Percentiles rank a stretch among this genome's conserved stretches.
These are phyloP conservation scores for Diplodia sapinea DNA, from an alignment of 2,329 filamentous ascomycete genomes.

Conservation along the genomic window DNA sequence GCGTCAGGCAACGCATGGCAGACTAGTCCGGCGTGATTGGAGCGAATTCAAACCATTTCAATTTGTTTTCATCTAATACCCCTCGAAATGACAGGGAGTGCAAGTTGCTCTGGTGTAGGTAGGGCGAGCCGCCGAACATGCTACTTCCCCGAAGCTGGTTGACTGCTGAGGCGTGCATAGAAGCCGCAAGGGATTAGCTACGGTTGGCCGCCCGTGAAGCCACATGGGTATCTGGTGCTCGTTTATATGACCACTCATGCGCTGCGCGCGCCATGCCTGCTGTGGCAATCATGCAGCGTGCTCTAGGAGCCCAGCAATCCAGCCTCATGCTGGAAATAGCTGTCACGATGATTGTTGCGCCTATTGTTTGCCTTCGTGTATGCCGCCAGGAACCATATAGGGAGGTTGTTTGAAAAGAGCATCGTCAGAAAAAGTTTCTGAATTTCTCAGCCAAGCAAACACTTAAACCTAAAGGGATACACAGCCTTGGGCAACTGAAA, in stretches of 20 bases:
- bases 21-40: conserved; percentile 15
- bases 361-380: background rate
- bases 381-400: background rate
- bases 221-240: no score
- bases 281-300: background rate
- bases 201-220: no score
- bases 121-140: background rate
- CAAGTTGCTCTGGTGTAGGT: background rate
- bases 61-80: background rate
- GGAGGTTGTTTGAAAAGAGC: background rate
- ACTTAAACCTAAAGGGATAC: background rate
- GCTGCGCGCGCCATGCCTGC: background rate
- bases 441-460: background rate
- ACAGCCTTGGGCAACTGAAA: background rate
- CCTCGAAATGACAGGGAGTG: background rate
- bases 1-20: background rate
- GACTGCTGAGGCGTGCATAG: background rate
- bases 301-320: background rate
- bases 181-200: background rate
- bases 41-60: background rate
- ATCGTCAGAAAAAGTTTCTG: background rate
- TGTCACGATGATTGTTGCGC: background rate
- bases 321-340: background rate
- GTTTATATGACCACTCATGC: no score
- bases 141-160: background rate